Base-by-base conservation (phyloP, 1,139 yeast genomes). In the Maudiozyma humilis region DNA sequence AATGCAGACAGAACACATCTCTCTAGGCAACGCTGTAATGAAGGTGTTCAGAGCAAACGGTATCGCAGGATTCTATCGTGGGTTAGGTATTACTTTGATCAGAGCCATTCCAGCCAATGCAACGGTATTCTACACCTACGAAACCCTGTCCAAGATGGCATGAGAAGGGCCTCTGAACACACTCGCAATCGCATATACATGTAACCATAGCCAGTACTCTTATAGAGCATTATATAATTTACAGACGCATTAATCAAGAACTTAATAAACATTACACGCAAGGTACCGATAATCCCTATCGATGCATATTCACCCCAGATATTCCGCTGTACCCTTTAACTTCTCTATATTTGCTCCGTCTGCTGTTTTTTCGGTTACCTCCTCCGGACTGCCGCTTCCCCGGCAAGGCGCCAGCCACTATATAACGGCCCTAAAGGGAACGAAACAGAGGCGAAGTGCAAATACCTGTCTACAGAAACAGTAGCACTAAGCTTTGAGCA, bases 31-130 rank as follows among this genome's bases (percentile, higher is more conserved):
- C 46, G 66, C 72, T 8, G 50, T 70, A 13, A 58, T 55, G 41
- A 59, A 56, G 35, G 65, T 78, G 49, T 65, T 69, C 59, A 50
- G 62, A 32, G 60, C 68, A 44, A 53, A 60, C 36, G 70, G 83
- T 2, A 43, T 87, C 2, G 55, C 67, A 18, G 88, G 84, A 7
- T 75, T 89, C 46, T 89, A 89, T 58, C 76, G 84, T 50, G 97
- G 98, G 1, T 70, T 91, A 48, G 87, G 93, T 0, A 81, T 89
- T 45, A 88, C 97, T 0, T 65, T 87, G 49, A 56, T 78, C 3
- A 75, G 96, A 56, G 88, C 96, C 0, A 76, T 86, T 0, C 97
- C 97, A 0, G 88, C 96, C 1, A 86, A 87, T 55, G 96, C 96
- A 2, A 71, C 82, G 29, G 86, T 89, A 36, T 89, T 89, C 65